Base-by-base conservation (phyloP, 208 protist species). In the Vickermania ingenoplastis region DNA sequence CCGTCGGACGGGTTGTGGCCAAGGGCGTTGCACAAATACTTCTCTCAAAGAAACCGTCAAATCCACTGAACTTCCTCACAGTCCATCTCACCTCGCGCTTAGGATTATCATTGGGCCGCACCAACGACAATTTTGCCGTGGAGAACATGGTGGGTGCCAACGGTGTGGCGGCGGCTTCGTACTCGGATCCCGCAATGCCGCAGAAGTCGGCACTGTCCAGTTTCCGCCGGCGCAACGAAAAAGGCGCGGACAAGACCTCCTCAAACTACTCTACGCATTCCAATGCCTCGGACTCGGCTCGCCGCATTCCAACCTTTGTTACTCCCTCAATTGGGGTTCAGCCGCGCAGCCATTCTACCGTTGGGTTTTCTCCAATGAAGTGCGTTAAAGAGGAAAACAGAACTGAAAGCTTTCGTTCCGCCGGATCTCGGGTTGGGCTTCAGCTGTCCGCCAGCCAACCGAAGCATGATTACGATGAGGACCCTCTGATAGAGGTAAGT, bases 121-220 rank as follows among this genome's bases (percentile, higher is more conserved):
- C 36, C 7, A 17, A 17, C 11, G 36, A 45, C 36, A 45, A 17
- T 17, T 45, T 45, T 17, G 7, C 11, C 36, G 7, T 45, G 11
- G 36, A 45, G 36, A 45, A 45, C 36, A 7, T 17, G 17, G 36
- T 7, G 36, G 17, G 36, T 45, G 17, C 36, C 11, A 17, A 17
- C 36, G 36, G 36, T n/a, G 17, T n/a, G 24, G 23, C 55, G 23
- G 55, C 61, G 2, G 59, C 63, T 1, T 52, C 59, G 11, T 29
- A 17, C 1, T 60, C 28, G 22, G 54, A 30, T 21, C 53, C 27
- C 2, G 48, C 51, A 22, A 27, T 50, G 27, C n/a, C 24, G 2
- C n/a, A 63, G 31, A n/a, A 53, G 48, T 24, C 36, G 0, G 50
- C 56, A 48, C 24, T 21, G 13, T 5, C 25, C 25, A 17, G 26